Evolutionary conservation across 768 basidiomycete genomes (phyloP).

Genomic region (Clitopilus passeckerianus): DNA sequence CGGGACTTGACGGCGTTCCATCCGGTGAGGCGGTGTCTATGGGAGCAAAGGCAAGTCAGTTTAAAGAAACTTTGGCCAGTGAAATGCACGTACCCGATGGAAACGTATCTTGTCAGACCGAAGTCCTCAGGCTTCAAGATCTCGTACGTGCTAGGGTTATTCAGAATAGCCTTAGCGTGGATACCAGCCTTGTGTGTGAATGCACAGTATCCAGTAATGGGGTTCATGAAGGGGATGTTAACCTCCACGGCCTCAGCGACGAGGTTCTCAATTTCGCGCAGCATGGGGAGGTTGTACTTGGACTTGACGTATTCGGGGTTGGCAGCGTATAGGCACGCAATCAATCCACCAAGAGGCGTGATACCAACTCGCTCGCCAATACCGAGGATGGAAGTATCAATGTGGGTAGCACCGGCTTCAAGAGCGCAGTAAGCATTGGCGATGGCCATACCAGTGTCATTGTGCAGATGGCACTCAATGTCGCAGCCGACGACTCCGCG

Average conservation of each 20-base stretch:
- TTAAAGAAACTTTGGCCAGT: not conserved
- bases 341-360: conserved; percentile 93
- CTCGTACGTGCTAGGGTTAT: conserved; percentile 99
- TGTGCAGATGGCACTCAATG: conserved; percentile 97
- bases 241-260: conserved; percentile 99
- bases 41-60: not conserved
- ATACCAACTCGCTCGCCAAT: conserved; percentile 99
- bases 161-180: conserved; percentile 99
- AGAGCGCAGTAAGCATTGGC: conserved; percentile 98
- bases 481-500: conserved; percentile 96
- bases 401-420: conserved; percentile 98
- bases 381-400: conserved; percentile 97
- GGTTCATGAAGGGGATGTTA: conserved; percentile 96
- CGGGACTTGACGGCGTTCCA: conserved; percentile 99
- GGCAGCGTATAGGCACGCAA: conserved; percentile 95
- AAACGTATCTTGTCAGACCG: conserved; percentile 95
- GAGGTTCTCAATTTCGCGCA: conserved; percentile 97
- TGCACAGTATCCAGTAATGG: conserved; percentile 95
- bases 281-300: conserved; percentile 98
- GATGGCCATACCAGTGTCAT: conserved; percentile 98
- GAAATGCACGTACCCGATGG: conserved; percentile 66
- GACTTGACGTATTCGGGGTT: conserved; percentile 98
- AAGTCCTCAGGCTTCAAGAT: conserved; percentile 99
- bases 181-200: conserved; percentile 99
- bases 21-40: conserved; percentile 88